Evolutionary conservation across 768 basidiomycete species (phyloP).

Genomic region (Fibroporia radiculosa): DNA sequence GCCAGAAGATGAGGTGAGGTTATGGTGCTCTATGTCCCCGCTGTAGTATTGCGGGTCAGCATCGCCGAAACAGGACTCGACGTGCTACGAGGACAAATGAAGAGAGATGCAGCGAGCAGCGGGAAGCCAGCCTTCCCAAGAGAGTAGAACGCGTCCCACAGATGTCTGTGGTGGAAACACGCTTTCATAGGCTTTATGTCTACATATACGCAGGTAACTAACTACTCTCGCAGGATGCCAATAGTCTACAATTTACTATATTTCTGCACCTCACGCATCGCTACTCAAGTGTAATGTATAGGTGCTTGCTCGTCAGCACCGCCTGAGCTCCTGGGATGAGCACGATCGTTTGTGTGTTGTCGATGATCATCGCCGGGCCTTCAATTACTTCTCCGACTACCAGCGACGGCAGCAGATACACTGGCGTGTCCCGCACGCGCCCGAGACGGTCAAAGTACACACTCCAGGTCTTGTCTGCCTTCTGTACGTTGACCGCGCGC

Average conservation of each 20-base stretch:
- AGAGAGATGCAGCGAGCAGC: no score
- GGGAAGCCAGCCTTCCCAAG: no score
- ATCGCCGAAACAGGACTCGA: no score
- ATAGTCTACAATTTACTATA: no score
- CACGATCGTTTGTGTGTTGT: constrained; percentile 93
- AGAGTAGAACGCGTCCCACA: no score
- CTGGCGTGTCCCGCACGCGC: constrained; percentile 70
- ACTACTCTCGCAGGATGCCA: background rate
- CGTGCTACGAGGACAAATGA: no score
- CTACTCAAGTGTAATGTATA: constrained; percentile 42
- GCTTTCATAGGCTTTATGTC: no score
- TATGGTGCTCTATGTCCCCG: no score
- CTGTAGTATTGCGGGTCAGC: no score
- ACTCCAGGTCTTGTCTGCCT: constrained; percentile 47
- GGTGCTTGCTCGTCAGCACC: constrained; percentile 59
- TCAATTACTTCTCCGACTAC: constrained; percentile 61
- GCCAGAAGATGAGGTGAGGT: no score
- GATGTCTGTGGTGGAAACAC: no score
- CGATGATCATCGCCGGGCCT: constrained; percentile 92
- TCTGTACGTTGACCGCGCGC: constrained; percentile 28
- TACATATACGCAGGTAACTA: background rate
- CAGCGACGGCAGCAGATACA: constrained; percentile 63
- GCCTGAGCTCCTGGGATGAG: constrained; percentile 68
- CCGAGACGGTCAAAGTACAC: constrained; percentile 83
- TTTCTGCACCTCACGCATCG: no score